A percentile compares a stretch with the other conserved stretches of the same genome.
phyloP scores from a whole-genome alignment of 2,329 filamentous ascomycete species.

The Cercospora sp. region DNA sequence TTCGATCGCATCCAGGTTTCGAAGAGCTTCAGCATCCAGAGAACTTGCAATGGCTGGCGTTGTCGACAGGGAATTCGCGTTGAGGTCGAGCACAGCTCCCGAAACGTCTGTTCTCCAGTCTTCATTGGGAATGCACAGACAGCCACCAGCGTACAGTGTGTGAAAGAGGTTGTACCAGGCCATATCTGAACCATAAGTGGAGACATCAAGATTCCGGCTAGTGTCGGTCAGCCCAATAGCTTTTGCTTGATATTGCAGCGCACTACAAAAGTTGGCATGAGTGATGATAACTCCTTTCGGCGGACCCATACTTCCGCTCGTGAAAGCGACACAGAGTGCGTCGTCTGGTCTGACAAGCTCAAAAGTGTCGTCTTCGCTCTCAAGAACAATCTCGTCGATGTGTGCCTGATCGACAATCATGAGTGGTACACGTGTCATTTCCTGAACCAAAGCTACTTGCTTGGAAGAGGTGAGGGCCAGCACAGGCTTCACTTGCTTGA shows the following conservation, averaged over 20 bases:
- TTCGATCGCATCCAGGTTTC: not conserved
- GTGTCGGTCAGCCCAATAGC: not conserved
- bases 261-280: constrained; percentile 14
- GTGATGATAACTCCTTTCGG: constrained; percentile 17
- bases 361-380: not conserved
- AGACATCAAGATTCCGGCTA: not conserved
- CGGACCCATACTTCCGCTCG: not conserved
- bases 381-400: not conserved
- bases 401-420: not conserved
- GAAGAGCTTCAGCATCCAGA: constrained; percentile 4
- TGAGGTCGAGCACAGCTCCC: not conserved
- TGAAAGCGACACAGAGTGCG: constrained; percentile 5
- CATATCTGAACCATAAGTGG: not conserved
- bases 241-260: not conserved
- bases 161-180: not conserved
- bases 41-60: not conserved
- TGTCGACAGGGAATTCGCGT: not conserved
- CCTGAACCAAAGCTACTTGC: not conserved
- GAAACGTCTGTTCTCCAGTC: not conserved
- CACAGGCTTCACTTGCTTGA: constrained; percentile 29
- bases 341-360: not conserved
- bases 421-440: not conserved
- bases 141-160: not conserved
- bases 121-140: constrained; percentile 1
- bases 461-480: constrained; percentile 14